These are phyloP conservation scores for Cordyceps cateniannulata DNA, from an alignment of 2,329 filamentous ascomycete species.

Conservation along the genomic window DNA sequence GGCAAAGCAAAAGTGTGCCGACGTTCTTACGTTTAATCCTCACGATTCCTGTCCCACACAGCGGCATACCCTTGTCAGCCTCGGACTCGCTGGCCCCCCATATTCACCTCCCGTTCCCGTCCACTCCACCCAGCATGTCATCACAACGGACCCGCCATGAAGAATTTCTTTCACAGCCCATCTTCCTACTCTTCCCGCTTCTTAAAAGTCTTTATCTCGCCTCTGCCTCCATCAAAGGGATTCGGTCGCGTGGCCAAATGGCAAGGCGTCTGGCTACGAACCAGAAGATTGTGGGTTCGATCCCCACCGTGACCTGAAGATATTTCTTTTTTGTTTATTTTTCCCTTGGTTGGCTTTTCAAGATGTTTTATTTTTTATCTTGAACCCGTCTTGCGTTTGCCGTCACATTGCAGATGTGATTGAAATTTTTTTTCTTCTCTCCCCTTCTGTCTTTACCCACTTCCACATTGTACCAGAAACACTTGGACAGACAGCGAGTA, in stretches of 20 bases:
- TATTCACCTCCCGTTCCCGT: background rate
- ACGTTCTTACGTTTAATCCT: too few species aligned
- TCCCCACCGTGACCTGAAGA: constrained; percentile 12
- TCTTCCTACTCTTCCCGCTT: background rate
- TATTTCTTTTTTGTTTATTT: constrained; percentile 6
- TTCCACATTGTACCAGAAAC: too few species aligned
- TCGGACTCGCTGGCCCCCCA: background rate
- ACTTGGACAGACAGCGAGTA: too few species aligned
- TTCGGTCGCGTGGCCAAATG: constrained; percentile 14
- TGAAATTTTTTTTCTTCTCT: too few species aligned
- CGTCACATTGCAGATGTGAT: too few species aligned
- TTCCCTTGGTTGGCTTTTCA: background rate
- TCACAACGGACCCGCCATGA: background rate
- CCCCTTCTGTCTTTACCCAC: too few species aligned
- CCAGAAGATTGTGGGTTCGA: constrained; percentile 14
- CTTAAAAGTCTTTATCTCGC: background rate
- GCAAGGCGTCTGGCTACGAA: constrained; percentile 13
- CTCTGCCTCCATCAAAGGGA: background rate
- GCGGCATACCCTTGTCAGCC: background rate
- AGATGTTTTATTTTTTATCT: too few species aligned
- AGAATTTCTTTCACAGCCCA: background rate
- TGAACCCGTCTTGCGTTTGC: too few species aligned
- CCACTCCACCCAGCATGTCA: background rate
- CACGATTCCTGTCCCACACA: too few species aligned
- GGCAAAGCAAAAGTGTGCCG: too few species aligned